A percentile compares a stretch with the other conserved stretches of the same genome.
phyloP scores from a whole-genome alignment of 805 yeast species.

The Zygotorulaspora sp. region DNA sequence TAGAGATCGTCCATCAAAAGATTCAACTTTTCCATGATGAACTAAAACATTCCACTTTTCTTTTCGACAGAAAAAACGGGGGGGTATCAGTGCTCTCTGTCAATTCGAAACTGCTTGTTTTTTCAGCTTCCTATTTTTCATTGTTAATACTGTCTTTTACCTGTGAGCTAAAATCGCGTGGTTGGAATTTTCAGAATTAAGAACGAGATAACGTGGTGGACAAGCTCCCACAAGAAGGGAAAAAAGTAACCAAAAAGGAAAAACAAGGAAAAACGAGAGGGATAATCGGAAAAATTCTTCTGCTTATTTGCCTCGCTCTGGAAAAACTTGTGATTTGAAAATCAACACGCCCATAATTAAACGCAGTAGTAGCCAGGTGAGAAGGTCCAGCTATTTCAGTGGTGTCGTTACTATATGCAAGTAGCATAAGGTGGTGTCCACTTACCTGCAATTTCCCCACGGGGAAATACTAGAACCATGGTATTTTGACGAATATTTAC shows the following conservation, averaged over 20 bases:
- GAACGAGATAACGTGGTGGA: slow-evolving; percentile 2
- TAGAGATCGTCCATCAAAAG: background rate
- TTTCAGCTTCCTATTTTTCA: slow-evolving; percentile 10
- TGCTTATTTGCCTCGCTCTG: too few relatives aligned
- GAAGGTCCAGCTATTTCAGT: too few relatives aligned
- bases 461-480: slow-evolving; percentile 1
- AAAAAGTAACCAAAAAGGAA: background rate
- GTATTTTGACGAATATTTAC: too few relatives aligned
- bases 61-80: background rate
- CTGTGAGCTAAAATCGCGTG: slow-evolving; percentile 4
- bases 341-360: too few relatives aligned
- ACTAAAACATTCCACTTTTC: background rate
- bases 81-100: background rate
- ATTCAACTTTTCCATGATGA: background rate
- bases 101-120: background rate
- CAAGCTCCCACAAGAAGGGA: background rate
- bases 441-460: background rate
- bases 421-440: background rate
- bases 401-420: too few relatives aligned
- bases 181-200: background rate
- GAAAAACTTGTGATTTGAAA: too few relatives aligned
- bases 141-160: too few relatives aligned
- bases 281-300: too few relatives aligned
- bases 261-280: background rate
- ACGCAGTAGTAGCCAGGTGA: too few relatives aligned